These are phyloP conservation scores for Magnusiomyces tetraspermus DNA, from an alignment of 1,139 yeast genomes.

Conservation along the genomic window DNA sequence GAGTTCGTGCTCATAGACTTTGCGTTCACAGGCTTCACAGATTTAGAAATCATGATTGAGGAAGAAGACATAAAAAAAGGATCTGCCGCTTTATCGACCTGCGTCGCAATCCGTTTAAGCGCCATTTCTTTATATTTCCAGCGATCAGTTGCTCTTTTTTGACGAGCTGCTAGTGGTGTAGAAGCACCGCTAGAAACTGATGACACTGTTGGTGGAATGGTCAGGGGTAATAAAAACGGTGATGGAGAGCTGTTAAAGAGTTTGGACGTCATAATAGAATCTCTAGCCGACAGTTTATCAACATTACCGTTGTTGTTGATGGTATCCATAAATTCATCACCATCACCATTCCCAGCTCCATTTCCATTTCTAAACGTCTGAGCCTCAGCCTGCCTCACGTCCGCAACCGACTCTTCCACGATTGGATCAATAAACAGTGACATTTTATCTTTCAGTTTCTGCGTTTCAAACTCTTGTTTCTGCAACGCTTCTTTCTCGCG, in stretches of 20 bases:
- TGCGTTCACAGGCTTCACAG: too few relatives aligned
- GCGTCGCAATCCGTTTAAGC: background rate
- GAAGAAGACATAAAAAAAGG: background rate
- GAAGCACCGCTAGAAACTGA: background rate
- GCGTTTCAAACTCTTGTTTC: constrained; percentile 13
- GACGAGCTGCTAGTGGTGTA: background rate
- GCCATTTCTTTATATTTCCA: background rate
- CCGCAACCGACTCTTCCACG: constrained; percentile 8
- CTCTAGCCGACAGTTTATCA: background rate
- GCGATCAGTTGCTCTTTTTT: background rate
- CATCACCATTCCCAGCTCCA: too few relatives aligned
- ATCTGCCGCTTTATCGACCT: constrained; percentile 1
- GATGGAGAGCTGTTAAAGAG: background rate
- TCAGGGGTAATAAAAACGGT: background rate
- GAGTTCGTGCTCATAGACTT: too few relatives aligned
- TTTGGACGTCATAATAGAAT: background rate
- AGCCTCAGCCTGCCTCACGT: constrained; percentile 8
- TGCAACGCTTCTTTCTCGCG: constrained; percentile 13
- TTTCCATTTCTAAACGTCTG: background rate
- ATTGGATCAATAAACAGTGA: constrained; percentile 15
- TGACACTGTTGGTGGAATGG: background rate
- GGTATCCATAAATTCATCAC: too few relatives aligned
- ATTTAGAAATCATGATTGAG: background rate
- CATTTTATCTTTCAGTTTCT: constrained; percentile 13
- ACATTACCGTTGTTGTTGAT: too few relatives aligned